Conservation (phyloP, 148 eudicot genomes). For the Agrostemma githago region DNA sequence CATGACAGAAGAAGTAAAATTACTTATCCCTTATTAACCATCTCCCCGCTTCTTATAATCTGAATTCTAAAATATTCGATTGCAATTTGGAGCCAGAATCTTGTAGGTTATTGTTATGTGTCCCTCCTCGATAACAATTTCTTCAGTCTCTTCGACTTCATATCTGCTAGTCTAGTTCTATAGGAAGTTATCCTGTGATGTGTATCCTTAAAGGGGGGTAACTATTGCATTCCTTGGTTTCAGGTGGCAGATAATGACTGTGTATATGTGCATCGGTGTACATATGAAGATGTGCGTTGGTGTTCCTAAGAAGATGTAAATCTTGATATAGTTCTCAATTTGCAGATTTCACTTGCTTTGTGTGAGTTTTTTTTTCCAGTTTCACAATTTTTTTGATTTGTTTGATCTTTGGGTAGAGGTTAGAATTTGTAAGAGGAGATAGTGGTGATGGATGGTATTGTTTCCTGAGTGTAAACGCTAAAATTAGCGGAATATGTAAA, state of each 20-base stretch:
- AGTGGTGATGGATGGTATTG: background rate
- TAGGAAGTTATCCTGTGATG: background rate
- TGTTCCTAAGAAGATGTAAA: slow-evolving; percentile 9
- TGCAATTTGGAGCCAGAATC: background rate
- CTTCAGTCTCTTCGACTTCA: background rate
- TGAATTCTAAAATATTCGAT: background rate
- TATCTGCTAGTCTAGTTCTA: background rate
- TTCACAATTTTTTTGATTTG: slow-evolving; percentile 1
- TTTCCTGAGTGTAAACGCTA: slow-evolving; percentile 14
- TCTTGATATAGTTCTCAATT: background rate
- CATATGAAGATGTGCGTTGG: slow-evolving; percentile 2
- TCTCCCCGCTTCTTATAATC: background rate
- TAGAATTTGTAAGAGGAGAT: slow-evolving; percentile 16
- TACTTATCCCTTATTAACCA: background rate
- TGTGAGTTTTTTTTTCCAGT: slow-evolving; percentile 12
- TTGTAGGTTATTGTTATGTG: background rate
- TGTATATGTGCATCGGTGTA: background rate
- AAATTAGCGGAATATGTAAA: slow-evolving; percentile 14
- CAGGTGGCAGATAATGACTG: slow-evolving; percentile 8
- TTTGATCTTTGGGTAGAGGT: slow-evolving; percentile 9
- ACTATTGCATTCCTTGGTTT: background rate
- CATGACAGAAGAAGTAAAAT: background rate
- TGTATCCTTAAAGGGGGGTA: background rate
- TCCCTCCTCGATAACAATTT: background rate
- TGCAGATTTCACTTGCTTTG: slow-evolving; percentile 6